Base-by-base conservation (phyloP, 352 stramenopile species). In the Phytophthora pistaciae region DNA sequence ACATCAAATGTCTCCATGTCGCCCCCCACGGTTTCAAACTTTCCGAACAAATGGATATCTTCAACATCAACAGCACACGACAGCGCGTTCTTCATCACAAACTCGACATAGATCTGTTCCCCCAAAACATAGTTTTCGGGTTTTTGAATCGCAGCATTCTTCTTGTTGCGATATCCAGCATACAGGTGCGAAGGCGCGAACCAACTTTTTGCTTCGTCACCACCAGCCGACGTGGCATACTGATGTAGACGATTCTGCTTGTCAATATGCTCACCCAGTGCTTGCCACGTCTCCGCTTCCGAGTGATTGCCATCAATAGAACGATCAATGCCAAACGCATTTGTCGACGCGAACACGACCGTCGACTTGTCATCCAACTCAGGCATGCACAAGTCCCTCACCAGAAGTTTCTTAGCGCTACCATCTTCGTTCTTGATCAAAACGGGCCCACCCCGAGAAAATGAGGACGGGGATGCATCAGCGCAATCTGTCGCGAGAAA, bases 51-150 rank as follows among this genome's bases (percentile, higher is more conserved):
- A 66, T 95, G 89, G 65, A 96, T 91, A 52, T 90, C 77, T 29
- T 92, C 83, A 9, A 96, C 83, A 53, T 93, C 87, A 23, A 96
- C 89, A 5, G 88, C 89, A 62, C 87, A 95, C 14, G 88, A 94
- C 2, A 96, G 74, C 10, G 87, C 84, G 58, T 96, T 96, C 64
- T 95, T 94, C 85, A 96, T 92, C 40, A 93, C 82, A 68, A 96
- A 95, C 59, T 96, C 89, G 7, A 96, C 89, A 56, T 94, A 96
- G 25, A 96, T 92, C 57, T 83, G 80, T 58, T 96, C 87, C 1
- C 83, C 83, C 10, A 92, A 59, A 9, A 91, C 82, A 23, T 95
- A 95, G 50, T 88, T 87, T 10, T 83, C 78, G 0, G 86, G 83
- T 50, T 85, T 82, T 29, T 84, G 73, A 20, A 74, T 64, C 5